Percentiles rank a stretch among this genome's conserved stretches.
Conservation (phyloP, 257 asterid species). For the Solanum clarkiae region DNA sequence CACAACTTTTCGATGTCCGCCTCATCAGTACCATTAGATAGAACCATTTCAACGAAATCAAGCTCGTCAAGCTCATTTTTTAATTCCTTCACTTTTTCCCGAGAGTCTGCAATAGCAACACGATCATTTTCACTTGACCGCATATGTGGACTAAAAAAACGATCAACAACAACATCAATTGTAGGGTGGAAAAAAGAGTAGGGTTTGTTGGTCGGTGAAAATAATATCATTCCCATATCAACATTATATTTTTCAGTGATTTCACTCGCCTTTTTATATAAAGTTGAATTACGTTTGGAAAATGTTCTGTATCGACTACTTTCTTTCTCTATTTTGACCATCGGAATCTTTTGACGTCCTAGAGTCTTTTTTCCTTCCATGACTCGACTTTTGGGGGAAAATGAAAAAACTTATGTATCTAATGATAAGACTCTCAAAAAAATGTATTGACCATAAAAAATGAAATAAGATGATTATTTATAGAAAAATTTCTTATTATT, state of each 20-base stretch:
- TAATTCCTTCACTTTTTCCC: not conserved
- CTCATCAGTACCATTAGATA: not conserved
- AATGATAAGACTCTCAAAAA: not conserved
- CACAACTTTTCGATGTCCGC: not conserved
- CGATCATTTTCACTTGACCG: not conserved
- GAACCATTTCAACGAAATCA: not conserved
- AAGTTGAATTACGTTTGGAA: conserved; percentile 15
- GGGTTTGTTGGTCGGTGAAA: conserved; percentile 21
- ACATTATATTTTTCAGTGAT: conserved; percentile 9
- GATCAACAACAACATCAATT: not conserved
- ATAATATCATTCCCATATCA: conserved; percentile 15
- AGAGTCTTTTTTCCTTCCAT: conserved; percentile 4
- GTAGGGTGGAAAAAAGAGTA: conserved; percentile 32
- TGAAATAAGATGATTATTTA: not conserved
- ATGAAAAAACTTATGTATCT: not conserved
- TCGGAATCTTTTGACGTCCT: conserved; percentile 22
- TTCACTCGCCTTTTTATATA: conserved; percentile 22
- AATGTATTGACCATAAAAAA: not conserved
- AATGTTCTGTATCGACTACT: conserved; percentile 11
- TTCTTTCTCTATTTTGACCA: conserved; percentile 9
- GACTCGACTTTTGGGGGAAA: not conserved
- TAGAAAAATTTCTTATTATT: not conserved
- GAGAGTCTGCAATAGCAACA: not conserved
- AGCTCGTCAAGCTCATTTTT: not conserved
- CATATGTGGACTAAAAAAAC: not conserved